phyloP scores from a whole-genome alignment of 768 basidiomycete genomes.

The Termitomyces sp. region DNA sequence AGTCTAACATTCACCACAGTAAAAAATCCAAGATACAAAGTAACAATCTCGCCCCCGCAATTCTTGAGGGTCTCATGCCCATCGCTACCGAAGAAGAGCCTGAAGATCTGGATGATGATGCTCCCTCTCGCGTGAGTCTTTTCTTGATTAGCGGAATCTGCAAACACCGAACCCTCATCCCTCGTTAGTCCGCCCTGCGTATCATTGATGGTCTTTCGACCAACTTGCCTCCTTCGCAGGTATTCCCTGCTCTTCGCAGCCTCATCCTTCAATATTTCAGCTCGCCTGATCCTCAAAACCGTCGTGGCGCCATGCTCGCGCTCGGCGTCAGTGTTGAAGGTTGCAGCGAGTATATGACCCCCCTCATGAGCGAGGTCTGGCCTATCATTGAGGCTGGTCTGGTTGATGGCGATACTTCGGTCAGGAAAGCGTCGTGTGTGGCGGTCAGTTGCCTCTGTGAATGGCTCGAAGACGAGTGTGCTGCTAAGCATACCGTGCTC shows the following conservation, averaged over 20 bases:
- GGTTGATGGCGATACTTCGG: conserved; percentile 73
- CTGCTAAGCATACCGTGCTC: conserved; percentile 73
- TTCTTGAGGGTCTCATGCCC: conserved; percentile 89
- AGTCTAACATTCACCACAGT: conserved; percentile 34
- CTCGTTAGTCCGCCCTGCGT: conserved; percentile 77
- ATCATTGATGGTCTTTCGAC: conserved; percentile 92
- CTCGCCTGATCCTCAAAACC: conserved; percentile 69
- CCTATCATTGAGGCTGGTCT: conserved; percentile 89
- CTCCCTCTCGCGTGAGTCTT: conserved; percentile 78
- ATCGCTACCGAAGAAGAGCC: conserved; percentile 93
- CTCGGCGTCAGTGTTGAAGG: conserved; percentile 96
- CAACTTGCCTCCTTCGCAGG: conserved; percentile 88
- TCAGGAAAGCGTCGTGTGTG: conserved; percentile 94
- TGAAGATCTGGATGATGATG: conserved; percentile 89
- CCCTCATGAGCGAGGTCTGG: conserved; percentile 89
- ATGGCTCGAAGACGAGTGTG: conserved; percentile 93
- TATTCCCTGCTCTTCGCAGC: conserved; percentile 85
- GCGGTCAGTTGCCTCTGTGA: conserved; percentile 96
- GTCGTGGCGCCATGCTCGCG: conserved; percentile 92
- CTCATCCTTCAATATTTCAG: conserved; percentile 84
- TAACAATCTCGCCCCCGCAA: conserved; percentile 75
- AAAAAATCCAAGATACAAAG: conserved; percentile 96
- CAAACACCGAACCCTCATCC: neutral
- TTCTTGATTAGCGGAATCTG: neutral
- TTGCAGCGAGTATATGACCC: conserved; percentile 96